Evolutionary conservation across 2,329 filamentous ascomycete genomes (phyloP), one percentile per base, ranked within the genome.

Genomic region (Sphaceloma murrayae): DNA sequence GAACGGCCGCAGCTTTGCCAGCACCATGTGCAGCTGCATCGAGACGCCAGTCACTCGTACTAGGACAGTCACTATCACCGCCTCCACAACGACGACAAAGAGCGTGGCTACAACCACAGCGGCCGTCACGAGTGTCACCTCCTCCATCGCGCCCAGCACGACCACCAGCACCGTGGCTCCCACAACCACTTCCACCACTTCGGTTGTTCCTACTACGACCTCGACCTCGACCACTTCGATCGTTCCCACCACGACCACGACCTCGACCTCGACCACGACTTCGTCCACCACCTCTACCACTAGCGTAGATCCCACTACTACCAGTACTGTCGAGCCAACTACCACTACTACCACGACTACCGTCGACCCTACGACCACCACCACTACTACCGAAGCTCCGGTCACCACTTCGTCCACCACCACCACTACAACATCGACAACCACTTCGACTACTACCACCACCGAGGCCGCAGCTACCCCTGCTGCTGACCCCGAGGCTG

Each of bases 11-110:
- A 26, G 13, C 22, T 45, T 45, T 31, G 29, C 22, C 8, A 45
- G 32, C 14, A 45, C 42, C 7, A 22, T 45, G 18, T 45, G 42
- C 31, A 29, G 31, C 10, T 45, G 42, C 32, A 45, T 45, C 9
- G 42, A 34, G 16, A 29, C 21, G 10, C 22, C 42, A 4, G 42
- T 34, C 16, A 45, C 42, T 11, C 13, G 16, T 3, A 45, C 42
- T 11, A 34, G 30, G 31, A 34, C 29, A 2, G 21, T 45, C 21
- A 45, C 42, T 19, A 27, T 45, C 5, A 45, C 30, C 16, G 32
- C 22, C 17, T 14, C 42, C 11, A 36, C 42, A n/a, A 36, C 42
- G 5, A 32, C 34, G 13, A 38, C 34, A 21, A 38, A 39, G 34
- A 26, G 18, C 38, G 16, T 14, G 10, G 14, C 18, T 9, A 32